Base-by-base conservation (phyloP, 1,284 basidiomycete species). In the Apiotrichum gracile region DNA sequence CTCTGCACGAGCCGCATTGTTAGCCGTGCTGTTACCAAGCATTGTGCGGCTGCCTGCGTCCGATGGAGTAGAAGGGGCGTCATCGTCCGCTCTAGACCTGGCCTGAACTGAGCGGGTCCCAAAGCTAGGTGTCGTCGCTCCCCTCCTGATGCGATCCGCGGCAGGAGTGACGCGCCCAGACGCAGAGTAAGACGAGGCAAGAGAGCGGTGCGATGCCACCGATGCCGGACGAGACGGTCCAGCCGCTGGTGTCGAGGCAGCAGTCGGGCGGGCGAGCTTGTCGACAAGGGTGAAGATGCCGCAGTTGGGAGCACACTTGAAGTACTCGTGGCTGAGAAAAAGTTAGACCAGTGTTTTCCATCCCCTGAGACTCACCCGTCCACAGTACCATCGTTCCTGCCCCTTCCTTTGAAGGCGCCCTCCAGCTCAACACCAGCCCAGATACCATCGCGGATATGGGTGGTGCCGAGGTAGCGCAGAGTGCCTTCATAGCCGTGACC, bases 341-440 rank as follows among this genome's bases (percentile, higher is more conserved):
- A 16, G 55, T 60, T 39, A 57, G 52, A 21, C 33, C 29, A 12
- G 9, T 2, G 17, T 22, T 45, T 10, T 22, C 39, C n/a, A 37
- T 9, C 21, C 26, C 12, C 26, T 37, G 27, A 13, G 4, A 70
- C 89, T 79, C 68, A 94, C 91, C 88, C 89, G 60, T 81, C 82
- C 4, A 96, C 91, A 41, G 83, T 83, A 21, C 94, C 94, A 67
- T 97, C 84, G 67, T 98, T 98, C 78, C 97, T 97, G 2, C 94
- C 94, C 69, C 88, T 88, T n/a, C 94, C 92, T 16, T 80, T 74
- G 67, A 90, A 93, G 2, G 86, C 87, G 35, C 85, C 85, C 60
- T 82, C 78, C n/a, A 97, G 79, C 72, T 94, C 89, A 17, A 97
- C 88, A 27, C 91, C 91, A 25, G 89, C 91, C 87, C 88, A 97